Evolutionary conservation across 768 basidiomycete species (phyloP), one percentile per base, ranked within the genome.

Genomic region (Symmetrospora coprosmae): DNA sequence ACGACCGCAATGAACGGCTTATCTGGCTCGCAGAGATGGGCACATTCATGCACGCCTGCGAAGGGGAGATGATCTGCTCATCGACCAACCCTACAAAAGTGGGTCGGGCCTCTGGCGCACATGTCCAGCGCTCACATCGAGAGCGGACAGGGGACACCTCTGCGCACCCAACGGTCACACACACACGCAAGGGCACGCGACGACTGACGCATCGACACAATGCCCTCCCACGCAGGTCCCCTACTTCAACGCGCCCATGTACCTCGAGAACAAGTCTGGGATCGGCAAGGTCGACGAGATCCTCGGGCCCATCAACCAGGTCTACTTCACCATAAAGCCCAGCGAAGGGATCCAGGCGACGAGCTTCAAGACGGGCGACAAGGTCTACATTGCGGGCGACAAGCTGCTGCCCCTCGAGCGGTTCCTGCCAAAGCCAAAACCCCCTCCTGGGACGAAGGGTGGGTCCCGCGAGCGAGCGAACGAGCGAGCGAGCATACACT

Each of bases 231-330:
- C n/a, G n/a, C 56, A 68, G 66, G 67, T 99, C 27, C 94, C 94
- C 0, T 92, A 90, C 74, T 99, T 99, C 80, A 99, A 99, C 73
- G 91, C 92, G 0, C 91, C 92, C 48, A 89, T 97, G 71, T 97
- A 92, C 73, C 80, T 97, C 51, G 83, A 87, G 77, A 94, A 96
- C 74, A 97, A 94, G 75, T 86, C 88, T 9, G 78, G 81, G 66
- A 88, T 97, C 64, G 92, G 94, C 64, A 96, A 94, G 75, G 85
- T 99, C 39, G 94, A 99, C 74, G 94, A 99, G 74, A 97, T 99
- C 66, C 80, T 99, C n/a, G 94, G 94, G 2, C 92, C 94, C 16
- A 91, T 99, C 72, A 99, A 70, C 68, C 89, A 97, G 72, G 90
- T 97, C 61, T 97, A 82, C 74, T 97, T 99, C 71, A 91, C 90